Conservation (phyloP, 1,284 basidiomycete species). For the Sutorius eximius region DNA sequence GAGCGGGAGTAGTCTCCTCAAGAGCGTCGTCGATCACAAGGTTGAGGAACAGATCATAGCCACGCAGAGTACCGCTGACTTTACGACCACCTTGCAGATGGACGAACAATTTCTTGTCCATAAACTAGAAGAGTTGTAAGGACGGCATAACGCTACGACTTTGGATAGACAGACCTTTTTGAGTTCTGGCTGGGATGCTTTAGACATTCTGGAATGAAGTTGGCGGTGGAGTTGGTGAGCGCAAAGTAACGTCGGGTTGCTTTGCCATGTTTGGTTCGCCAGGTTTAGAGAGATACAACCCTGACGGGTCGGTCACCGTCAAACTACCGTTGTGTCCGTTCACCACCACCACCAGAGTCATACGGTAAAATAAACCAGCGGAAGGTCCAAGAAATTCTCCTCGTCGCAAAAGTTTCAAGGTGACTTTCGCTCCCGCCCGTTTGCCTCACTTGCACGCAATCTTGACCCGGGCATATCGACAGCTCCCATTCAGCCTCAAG, state of each 20-base stretch:
- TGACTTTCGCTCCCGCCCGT: conserved; percentile 15
- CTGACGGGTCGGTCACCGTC: neutral
- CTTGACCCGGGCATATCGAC: conserved; percentile 14
- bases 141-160: conserved; percentile 2
- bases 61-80: conserved; percentile 93
- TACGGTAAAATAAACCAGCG: neutral
- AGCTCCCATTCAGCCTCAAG: conserved; percentile 8
- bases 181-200: conserved; percentile 89
- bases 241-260: conserved; percentile 23
- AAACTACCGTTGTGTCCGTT: neutral
- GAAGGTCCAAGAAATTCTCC: neutral
- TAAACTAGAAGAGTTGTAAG: conserved; percentile 65
- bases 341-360: neutral
- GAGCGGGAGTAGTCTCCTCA: conserved; percentile 89
- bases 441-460: neutral
- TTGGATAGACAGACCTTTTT: conserved; percentile 70
- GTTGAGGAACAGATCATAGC: conserved; percentile 99
- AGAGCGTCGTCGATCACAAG: conserved; percentile 94
- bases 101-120: conserved; percentile 97
- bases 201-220: conserved; percentile 66
- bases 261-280: conserved; percentile 35
- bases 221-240: conserved; percentile 14
- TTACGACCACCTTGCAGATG: conserved; percentile 96
- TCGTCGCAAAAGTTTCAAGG: conserved; percentile 38
- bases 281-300: neutral